These are phyloP conservation scores for Plasmodium knowlesi DNA, from an alignment of 169 alveolate species.

Conservation along the genomic window DNA sequence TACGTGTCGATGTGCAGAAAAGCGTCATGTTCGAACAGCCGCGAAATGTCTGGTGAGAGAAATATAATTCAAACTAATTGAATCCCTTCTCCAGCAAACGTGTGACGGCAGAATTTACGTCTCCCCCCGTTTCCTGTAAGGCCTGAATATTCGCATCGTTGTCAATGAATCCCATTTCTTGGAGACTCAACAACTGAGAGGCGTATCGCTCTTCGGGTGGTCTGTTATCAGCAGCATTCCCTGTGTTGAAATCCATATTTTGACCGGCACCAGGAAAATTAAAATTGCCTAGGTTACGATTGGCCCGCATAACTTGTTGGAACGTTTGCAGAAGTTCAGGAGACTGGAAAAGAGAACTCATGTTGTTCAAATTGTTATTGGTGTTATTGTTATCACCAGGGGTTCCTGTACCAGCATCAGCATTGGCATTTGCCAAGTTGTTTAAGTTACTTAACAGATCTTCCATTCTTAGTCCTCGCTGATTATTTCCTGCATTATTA, in stretches of 20 bases:
- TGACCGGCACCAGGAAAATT: constrained; percentile 18
- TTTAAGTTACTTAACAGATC: constrained; percentile 43
- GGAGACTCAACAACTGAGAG: constrained; percentile 89
- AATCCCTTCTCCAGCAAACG: constrained; percentile 90
- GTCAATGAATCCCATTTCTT: constrained; percentile 96
- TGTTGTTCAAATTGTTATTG: constrained; percentile 6
- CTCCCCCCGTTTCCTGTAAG: constrained; percentile 94
- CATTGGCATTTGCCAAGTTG: constrained; percentile 19
- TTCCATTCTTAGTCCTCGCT: constrained; percentile 56
- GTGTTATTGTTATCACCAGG: neutral
- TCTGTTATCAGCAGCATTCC: constrained; percentile 79
- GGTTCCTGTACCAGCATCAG: constrained; percentile 16
- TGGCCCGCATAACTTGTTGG: constrained; percentile 59
- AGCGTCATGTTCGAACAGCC: no score
- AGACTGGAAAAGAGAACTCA: constrained; percentile 59
- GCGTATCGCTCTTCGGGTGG: constrained; percentile 89
- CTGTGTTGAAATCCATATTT: constrained; percentile 40
- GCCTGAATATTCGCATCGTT: constrained; percentile 93
- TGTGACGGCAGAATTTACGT: constrained; percentile 94
- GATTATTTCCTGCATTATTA: neutral
- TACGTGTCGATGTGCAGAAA: neutral
- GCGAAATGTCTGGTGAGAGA: no score
- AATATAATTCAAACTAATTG: constrained; percentile 42
- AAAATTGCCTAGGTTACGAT: constrained; percentile 65
- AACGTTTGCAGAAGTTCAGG: constrained; percentile 64